Evolutionary conservation across 805 yeast genomes (phyloP), one percentile per base, ranked within the genome.

Genomic region (Yarrowia sp.): DNA sequence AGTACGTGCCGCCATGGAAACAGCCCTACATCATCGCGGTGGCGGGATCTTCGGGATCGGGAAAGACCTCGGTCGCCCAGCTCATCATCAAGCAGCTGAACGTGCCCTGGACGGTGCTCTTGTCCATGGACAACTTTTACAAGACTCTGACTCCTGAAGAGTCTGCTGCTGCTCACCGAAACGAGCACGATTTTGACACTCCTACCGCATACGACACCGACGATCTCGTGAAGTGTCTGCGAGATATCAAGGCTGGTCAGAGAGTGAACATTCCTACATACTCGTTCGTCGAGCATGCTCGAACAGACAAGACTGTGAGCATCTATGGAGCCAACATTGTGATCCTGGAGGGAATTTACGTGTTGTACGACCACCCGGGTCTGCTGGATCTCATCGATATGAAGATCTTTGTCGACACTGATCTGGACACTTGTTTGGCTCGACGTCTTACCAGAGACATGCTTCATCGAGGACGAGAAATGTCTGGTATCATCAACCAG

Each of bases 271-370:
- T 95, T 73, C 88, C 97, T 32, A 84, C 86, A 50, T 84, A 88
- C 78, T 83, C 98, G 69, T 89, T 91, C 80, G 78, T 81, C 71
- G 75, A 82, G 55, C 96, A 90, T 76, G 74, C 75, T 72, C 85
- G 87, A 9, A 87, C 94, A 0, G 85, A 82, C 49, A 87, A 89
- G 74, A 82, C 83, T n/a, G 81, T 88, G 61, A 87, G 93, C 3
- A 86, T 95, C 19, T 93, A 92, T 75, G 98, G 98, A 1, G 97
- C 98, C 15, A 92, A 92, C 76, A 97, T 95, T 22, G 90, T 95
- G 67, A 89, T 95, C 7, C 80, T 95, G 46, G 99, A 95, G 77
- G 99, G 99, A 1, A 87, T 95, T 3, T 91, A 90, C 76, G 92
- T 97, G 0, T 78, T 95, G 53, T 87, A 88, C 71, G 92, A 89